phyloP scores from a whole-genome alignment of 495 filamentous ascomycete species.

The Podospora pseudocomata region DNA sequence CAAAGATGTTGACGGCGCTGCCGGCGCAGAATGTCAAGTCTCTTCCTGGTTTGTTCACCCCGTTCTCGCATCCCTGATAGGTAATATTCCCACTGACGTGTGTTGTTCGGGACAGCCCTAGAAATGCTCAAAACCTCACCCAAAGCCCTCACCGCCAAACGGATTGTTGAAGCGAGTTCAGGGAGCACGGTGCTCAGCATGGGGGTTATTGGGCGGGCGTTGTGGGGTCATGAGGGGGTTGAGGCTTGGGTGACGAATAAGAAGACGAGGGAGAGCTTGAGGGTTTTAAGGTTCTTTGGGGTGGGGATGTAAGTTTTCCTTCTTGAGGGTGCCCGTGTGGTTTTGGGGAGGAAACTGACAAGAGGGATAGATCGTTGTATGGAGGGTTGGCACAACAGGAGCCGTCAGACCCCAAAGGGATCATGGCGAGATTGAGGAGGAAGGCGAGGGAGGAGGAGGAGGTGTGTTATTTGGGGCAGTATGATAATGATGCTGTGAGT shows the following conservation, averaged over 20 bases:
- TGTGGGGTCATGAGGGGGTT: constrained; percentile 51
- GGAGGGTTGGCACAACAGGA: constrained; percentile 58
- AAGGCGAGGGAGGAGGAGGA: constrained; percentile 39
- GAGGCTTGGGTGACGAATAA: constrained; percentile 60
- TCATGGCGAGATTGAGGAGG: constrained; percentile 46
- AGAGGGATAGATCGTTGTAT: constrained; percentile 42
- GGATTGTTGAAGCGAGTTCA: constrained; percentile 59
- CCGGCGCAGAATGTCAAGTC: constrained; percentile 64
- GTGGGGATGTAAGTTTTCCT: constrained; percentile 44
- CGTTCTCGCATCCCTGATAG: neutral
- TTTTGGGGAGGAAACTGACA: neutral
- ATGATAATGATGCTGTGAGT: constrained; percentile 50
- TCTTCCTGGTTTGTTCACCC: constrained; percentile 49
- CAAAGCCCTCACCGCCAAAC: constrained; percentile 24
- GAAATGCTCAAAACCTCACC: constrained; percentile 44
- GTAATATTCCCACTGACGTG: too few species aligned
- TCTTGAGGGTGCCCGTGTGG: neutral
- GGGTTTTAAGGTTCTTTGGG: constrained; percentile 57
- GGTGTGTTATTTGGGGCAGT: constrained; percentile 55
- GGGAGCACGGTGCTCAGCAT: constrained; percentile 61
- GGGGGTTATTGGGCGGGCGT: constrained; percentile 52
- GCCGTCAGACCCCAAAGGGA: constrained; percentile 50
- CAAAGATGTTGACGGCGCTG: constrained; percentile 61
- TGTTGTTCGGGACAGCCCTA: constrained; percentile 38
- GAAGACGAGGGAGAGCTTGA: constrained; percentile 51